Evolutionary conservation across 2,329 filamentous ascomycete genomes (phyloP).

Genomic region (Alternaria rosae): DNA sequence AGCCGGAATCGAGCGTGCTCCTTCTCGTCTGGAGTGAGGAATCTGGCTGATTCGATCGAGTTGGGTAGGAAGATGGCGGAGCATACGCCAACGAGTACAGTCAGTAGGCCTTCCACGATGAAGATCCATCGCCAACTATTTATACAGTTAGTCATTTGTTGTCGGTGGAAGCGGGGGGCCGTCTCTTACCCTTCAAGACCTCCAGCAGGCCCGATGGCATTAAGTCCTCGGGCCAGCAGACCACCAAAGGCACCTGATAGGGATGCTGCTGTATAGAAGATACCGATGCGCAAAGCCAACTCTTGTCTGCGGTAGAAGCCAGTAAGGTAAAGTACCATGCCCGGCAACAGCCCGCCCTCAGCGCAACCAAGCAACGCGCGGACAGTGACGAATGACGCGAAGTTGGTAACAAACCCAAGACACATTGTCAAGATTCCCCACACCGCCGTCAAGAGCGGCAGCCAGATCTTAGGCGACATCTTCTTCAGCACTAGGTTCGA

Average conservation of each 20-base stretch:
- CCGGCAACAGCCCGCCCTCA: slow-evolving; percentile 71
- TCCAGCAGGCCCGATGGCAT: slow-evolving; percentile 64
- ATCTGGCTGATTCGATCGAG: slow-evolving; percentile 60
- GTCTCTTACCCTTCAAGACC: slow-evolving; percentile 54
- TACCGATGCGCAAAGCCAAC: slow-evolving; percentile 68
- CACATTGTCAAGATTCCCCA: slow-evolving; percentile 69
- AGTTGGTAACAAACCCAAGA: slow-evolving; percentile 62
- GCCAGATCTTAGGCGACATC: slow-evolving; percentile 66
- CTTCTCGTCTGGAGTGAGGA: slow-evolving; percentile 62
- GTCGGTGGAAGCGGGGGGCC: not conserved
- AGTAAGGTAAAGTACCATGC: slow-evolving; percentile 72
- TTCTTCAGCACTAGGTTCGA: slow-evolving; percentile 70
- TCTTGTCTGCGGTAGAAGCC: slow-evolving; percentile 67
- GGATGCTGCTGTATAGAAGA: slow-evolving; percentile 73
- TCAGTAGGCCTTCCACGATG: slow-evolving; percentile 65
- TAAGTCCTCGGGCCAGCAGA: slow-evolving; percentile 67
- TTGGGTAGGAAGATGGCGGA: slow-evolving; percentile 65
- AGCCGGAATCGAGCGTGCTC: slow-evolving; percentile 58
- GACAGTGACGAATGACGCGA: slow-evolving; percentile 66
- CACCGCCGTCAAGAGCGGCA: slow-evolving; percentile 62
- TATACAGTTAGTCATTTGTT: too few species aligned
- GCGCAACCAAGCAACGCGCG: slow-evolving; percentile 68
- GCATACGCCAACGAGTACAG: slow-evolving; percentile 61
- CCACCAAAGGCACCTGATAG: slow-evolving; percentile 71
- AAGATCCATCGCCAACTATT: slow-evolving; percentile 68